Base-by-base conservation (phyloP, 1,139 yeast genomes). In the Pichia norvegensis region DNA sequence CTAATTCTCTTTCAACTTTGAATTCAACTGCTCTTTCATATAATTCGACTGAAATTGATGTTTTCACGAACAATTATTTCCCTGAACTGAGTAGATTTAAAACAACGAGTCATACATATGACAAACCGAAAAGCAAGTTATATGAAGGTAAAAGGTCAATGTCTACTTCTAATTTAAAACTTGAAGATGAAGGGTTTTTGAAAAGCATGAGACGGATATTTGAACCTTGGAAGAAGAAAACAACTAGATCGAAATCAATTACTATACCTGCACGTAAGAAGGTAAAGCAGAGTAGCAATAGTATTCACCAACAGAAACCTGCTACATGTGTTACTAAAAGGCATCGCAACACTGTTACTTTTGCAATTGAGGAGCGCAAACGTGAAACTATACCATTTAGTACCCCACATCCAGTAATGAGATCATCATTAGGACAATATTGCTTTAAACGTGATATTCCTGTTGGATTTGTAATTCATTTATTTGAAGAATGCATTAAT, bases 381-480 rank as follows among this genome's bases (percentile, higher is more conserved):
- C 3, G 19, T 36, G 19, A 16, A 19, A 22, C 20, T 10, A 10
- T 31, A 41, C 70, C 72, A 9, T 67, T 58, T 49, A 48, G 57
- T 2, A 54, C 62, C 1, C 56, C 61, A 10, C 90, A 83, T 58
- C 92, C 90, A 3, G 60, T 66, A 36, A 78, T 80, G 41, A 81
- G 78, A 57, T 72, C 74, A 51, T 77, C 76, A 52, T 60, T 83
- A 37, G 56, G 70, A 44, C 78, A 73, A 56, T 81, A 80, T 57
- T 72, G 84, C 2, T 67, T 73, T 21, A 72, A 79, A 17, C 76
- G 72, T 54, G 94, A 84, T 61, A 57, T 84, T 5, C 94, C 94
- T 1, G 66, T 80, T 41, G 94, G 92, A 0, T 76, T 78, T 55
- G 56, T 83, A 8, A 59, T 83, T 29, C 87, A 81, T 60, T 57